Evolutionary conservation across 129 eudicot species (phyloP).

Genomic region (Dittrichia graveolens): DNA sequence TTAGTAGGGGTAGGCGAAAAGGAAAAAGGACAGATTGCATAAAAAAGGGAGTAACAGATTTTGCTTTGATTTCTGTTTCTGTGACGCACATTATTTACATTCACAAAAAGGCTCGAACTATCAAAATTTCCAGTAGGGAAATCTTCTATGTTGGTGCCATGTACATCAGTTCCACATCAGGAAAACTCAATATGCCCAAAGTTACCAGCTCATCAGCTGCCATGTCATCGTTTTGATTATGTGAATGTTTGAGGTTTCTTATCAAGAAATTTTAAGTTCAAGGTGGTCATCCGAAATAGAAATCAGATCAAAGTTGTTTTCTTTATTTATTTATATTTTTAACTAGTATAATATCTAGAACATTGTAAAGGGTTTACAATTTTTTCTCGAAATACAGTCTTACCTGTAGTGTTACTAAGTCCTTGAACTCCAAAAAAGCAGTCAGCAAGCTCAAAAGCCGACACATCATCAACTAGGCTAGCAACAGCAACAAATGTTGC

Average conservation of each 20-base stretch:
- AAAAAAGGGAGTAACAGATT: neutral
- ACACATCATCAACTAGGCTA: conserved; percentile 64
- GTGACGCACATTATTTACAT: neutral
- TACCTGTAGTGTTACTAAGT: conserved; percentile 64
- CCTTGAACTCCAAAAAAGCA: conserved; percentile 87
- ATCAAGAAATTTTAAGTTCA: neutral
- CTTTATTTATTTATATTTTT: neutral
- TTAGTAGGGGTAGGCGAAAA: neutral
- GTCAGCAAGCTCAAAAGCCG: conserved; percentile 61
- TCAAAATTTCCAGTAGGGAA: neutral
- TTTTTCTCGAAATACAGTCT: conserved; percentile 11
- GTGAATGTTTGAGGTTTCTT: neutral
- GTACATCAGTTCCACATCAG: neutral
- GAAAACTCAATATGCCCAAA: neutral
- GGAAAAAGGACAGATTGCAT: neutral
- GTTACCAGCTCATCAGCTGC: neutral
- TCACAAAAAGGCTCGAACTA: neutral
- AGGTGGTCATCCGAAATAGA: neutral
- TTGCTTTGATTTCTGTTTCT: neutral
- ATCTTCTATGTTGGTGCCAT: neutral
- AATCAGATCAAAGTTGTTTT: conserved; percentile 1
- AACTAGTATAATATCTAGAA: neutral
- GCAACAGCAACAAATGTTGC: conserved; percentile 89
- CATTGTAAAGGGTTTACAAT: neutral
- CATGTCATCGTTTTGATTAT: neutral